phyloP scores from a whole-genome alignment of 2,329 filamentous ascomycete genomes.

The Coniochaeta sp. region DNA sequence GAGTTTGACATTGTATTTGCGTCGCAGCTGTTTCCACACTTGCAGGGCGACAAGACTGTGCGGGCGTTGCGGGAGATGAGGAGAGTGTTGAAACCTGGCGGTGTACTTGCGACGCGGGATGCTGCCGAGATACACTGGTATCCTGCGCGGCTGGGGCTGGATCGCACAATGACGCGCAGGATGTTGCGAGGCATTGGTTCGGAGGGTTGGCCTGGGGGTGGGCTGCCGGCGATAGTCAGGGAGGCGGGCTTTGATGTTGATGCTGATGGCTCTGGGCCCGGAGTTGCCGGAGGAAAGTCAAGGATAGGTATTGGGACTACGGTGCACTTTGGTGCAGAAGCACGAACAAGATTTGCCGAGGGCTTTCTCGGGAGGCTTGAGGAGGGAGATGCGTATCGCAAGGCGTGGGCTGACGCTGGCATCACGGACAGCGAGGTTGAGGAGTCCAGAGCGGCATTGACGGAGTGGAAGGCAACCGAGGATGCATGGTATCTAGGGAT shows the following conservation, averaged over 20 bases:
- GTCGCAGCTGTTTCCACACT: conserved; percentile 35
- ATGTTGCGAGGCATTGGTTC: conserved; percentile 12
- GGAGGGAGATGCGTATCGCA: conserved; percentile 22
- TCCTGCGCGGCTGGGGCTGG: conserved; percentile 20
- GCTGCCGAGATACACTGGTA: conserved; percentile 23
- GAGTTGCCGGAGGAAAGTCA: conserved; percentile 16
- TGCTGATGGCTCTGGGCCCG: too few relatives aligned
- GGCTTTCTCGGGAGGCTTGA: conserved; percentile 18
- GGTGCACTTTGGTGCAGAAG: conserved; percentile 19
- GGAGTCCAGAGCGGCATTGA: conserved; percentile 20
- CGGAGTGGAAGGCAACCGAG: conserved; percentile 26
- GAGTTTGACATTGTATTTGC: conserved; percentile 35
- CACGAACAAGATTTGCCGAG: conserved; percentile 19
- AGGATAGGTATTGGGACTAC: conserved; percentile 20
- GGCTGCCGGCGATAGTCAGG: conserved; percentile 24
- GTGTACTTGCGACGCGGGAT: conserved; percentile 28
- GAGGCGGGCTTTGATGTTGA: conserved; percentile 21
- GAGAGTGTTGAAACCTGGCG: conserved; percentile 34
- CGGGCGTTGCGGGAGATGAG: conserved; percentile 31
- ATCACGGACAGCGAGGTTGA: conserved; percentile 27
- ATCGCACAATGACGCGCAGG: conserved; percentile 21
- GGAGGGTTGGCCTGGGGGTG: conserved; percentile 10
- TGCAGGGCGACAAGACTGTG: conserved; percentile 22
- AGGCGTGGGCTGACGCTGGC: conserved; percentile 27
- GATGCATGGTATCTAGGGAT: conserved; percentile 29